Conservation (phyloP, 805 yeast genomes). For the Candida maesae region DNA sequence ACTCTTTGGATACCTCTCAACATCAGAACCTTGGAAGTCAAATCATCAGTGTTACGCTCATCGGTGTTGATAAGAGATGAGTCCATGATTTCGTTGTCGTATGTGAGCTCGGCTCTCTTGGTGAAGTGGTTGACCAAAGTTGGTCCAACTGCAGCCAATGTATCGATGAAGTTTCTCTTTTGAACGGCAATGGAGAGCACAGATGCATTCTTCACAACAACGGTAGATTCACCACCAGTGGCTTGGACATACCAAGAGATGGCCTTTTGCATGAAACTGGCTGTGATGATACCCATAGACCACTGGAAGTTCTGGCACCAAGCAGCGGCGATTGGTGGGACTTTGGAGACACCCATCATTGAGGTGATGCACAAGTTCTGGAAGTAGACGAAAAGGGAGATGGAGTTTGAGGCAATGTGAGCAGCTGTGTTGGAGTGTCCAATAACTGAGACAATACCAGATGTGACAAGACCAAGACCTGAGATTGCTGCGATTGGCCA, state of each 20-base stretch:
- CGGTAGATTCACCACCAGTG: constrained; percentile 87
- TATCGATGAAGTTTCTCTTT: constrained; percentile 36
- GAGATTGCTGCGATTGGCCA: constrained; percentile 96
- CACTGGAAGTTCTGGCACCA: constrained; percentile 97
- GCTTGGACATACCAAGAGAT: constrained; percentile 94
- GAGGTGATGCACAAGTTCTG: constrained; percentile 89
- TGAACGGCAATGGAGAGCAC: constrained; percentile 83
- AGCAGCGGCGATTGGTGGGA: constrained; percentile 96
- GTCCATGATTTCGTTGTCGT: constrained; percentile 45
- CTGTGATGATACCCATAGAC: constrained; percentile 88
- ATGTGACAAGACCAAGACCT: constrained; percentile 80
- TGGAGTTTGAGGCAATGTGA: constrained; percentile 94
- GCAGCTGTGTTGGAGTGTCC: constrained; percentile 94
- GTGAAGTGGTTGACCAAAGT: constrained; percentile 19
- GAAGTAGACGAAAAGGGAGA: constrained; percentile 89
- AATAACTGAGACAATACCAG: constrained; percentile 80
- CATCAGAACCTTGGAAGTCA: constrained; percentile 68
- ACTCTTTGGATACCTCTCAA: constrained; percentile 92
- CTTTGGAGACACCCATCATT: constrained; percentile 90
- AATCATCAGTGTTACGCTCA: constrained; percentile 55
- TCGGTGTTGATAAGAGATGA: constrained; percentile 58
- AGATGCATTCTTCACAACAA: constrained; percentile 59
- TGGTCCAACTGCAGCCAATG: constrained; percentile 12
- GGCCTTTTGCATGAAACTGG: constrained; percentile 72
- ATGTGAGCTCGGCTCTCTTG: constrained; percentile 40